These are phyloP conservation scores for Aspergillus tubingensis DNA, from an alignment of 2,329 filamentous ascomycete species.

Conservation along the genomic window DNA sequence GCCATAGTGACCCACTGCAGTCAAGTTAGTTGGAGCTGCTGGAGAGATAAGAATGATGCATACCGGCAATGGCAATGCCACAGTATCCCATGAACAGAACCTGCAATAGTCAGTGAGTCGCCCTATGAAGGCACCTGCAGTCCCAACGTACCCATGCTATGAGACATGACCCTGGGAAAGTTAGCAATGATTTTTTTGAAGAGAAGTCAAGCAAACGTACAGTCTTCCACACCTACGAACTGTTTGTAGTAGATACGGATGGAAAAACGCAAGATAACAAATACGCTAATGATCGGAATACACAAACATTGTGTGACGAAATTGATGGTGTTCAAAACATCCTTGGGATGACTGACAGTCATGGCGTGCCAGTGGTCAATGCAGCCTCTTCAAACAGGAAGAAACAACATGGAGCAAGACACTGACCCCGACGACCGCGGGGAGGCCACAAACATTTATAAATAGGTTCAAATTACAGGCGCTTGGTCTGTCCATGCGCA, in stretches of 20 bases:
- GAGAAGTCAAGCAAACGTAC: slow-evolving; percentile 24
- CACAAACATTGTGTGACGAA: slow-evolving; percentile 40
- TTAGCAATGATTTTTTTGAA: background rate
- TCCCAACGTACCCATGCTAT: slow-evolving; percentile 24
- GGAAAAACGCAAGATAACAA: slow-evolving; percentile 35
- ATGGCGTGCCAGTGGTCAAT: slow-evolving; percentile 11
- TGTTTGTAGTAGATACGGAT: slow-evolving; percentile 36
- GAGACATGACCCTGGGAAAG: slow-evolving; percentile 14
- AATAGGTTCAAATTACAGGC: background rate
- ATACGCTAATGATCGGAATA: slow-evolving; percentile 35
- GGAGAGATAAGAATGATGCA: background rate
- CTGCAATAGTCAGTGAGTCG: slow-evolving; percentile 12
- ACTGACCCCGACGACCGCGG: background rate
- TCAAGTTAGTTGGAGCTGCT: background rate
- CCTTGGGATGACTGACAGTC: slow-evolving; percentile 25
- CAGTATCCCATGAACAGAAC: slow-evolving; percentile 39
- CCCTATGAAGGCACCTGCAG: background rate
- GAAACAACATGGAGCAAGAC: background rate
- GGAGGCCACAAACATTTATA: slow-evolving; percentile 1
- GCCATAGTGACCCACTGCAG: slow-evolving; percentile 36
- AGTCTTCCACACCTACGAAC: slow-evolving; percentile 36
- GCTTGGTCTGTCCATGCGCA: background rate
- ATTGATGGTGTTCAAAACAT: slow-evolving; percentile 35
- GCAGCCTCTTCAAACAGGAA: background rate
- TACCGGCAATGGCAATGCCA: slow-evolving; percentile 30